Conservation (phyloP, 2,329 filamentous ascomycete species). For the Diaporthe ilicicola region DNA sequence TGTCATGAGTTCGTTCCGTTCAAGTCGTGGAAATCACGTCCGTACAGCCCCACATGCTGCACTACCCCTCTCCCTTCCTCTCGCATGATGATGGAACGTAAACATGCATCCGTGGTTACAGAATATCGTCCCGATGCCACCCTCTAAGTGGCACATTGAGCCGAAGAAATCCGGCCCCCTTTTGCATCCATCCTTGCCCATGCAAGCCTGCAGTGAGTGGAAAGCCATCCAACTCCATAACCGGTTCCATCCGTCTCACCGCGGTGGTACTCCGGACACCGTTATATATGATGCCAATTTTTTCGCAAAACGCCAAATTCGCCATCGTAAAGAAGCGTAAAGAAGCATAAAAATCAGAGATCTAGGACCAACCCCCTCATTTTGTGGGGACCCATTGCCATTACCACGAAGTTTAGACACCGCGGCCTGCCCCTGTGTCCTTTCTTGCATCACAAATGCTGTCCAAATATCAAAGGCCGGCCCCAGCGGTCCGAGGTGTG, state of each 20-base stretch:
- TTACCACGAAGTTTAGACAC: slow-evolving; percentile 26
- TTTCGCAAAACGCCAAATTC: slow-evolving; percentile 28
- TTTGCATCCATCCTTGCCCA: slow-evolving; percentile 1
- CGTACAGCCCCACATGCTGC: slow-evolving; percentile 6
- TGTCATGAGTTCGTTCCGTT: slow-evolving; percentile 19
- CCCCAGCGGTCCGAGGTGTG: slow-evolving; percentile 19
- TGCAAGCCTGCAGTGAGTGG: slow-evolving; percentile 20
- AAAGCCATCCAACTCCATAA: slow-evolving; percentile 28
- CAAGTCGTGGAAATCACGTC: slow-evolving; percentile 14
- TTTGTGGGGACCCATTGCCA: slow-evolving; percentile 30
- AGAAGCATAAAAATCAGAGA: slow-evolving; percentile 23
- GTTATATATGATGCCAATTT: slow-evolving; percentile 30
- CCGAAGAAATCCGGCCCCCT: slow-evolving; percentile 3
- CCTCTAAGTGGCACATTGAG: not conserved
- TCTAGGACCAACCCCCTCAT: slow-evolving; percentile 25
- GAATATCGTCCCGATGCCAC: not conserved
- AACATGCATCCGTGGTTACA: slow-evolving; percentile 12
- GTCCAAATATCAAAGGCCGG: slow-evolving; percentile 22
- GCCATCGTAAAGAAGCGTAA: slow-evolving; percentile 2
- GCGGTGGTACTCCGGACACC: slow-evolving; percentile 29
- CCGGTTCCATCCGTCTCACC: slow-evolving; percentile 19
- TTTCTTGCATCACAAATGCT: slow-evolving; percentile 26
- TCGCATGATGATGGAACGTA: not conserved
- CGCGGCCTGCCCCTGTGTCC: slow-evolving; percentile 23
- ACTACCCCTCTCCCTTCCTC: not conserved